Evolutionary conservation across 2,329 filamentous ascomycete genomes (phyloP).

Genomic region (Stromatinia cepivora): DNA sequence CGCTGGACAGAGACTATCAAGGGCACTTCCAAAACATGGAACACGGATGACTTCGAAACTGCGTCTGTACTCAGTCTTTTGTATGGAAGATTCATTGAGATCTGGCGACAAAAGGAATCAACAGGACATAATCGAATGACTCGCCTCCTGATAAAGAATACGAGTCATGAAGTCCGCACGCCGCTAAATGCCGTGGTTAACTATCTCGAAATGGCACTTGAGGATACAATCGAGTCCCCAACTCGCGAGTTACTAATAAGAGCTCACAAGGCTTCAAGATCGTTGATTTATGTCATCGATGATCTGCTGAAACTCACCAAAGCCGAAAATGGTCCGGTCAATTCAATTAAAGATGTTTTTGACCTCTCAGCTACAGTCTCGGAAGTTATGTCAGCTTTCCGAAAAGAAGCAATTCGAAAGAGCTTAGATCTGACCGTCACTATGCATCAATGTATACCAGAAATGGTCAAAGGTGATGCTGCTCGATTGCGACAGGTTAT

Average conservation of each 20-base stretch:
- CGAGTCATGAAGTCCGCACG: conserved; percentile 77
- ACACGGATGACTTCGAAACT: conserved; percentile 82
- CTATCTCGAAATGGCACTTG: conserved; percentile 86
- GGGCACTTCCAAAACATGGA: conserved; percentile 83
- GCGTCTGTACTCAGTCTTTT: conserved; percentile 84
- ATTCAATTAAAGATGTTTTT: conserved; percentile 80
- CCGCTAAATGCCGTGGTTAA: conserved; percentile 93
- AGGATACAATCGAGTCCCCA: conserved; percentile 75
- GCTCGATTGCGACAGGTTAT: conserved; percentile 31
- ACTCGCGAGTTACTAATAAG: conserved; percentile 80
- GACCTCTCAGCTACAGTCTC: conserved; percentile 68
- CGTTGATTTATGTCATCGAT: conserved; percentile 90
- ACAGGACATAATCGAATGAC: conserved; percentile 82
- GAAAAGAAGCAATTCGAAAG: conserved; percentile 62
- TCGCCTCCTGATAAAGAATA: conserved; percentile 54
- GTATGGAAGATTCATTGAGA: conserved; percentile 83
- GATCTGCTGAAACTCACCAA: conserved; percentile 87
- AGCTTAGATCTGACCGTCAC: conserved; percentile 26
- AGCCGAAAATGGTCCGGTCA: conserved; percentile 74
- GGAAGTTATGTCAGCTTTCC: conserved; percentile 75
- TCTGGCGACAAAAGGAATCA: conserved; percentile 88
- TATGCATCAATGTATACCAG: conserved; percentile 29
- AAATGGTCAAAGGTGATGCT: conserved; percentile 31
- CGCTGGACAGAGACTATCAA: conserved; percentile 74
- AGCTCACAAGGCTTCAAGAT: conserved; percentile 90